phyloP scores from a whole-genome alignment of 257 asterid genomes.

The Solanum clarkiae region DNA sequence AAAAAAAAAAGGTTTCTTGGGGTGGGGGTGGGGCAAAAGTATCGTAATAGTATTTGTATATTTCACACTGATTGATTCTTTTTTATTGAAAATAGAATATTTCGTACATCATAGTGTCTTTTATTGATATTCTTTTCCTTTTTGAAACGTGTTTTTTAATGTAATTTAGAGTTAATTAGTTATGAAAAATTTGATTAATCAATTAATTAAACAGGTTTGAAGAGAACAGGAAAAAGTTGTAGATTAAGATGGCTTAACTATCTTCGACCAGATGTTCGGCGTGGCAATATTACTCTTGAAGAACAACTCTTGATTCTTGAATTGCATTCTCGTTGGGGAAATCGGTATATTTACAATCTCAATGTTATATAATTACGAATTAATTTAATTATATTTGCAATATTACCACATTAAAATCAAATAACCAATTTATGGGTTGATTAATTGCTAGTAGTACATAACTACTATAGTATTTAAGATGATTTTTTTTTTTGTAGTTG shows the following conservation, averaged over 20 bases:
- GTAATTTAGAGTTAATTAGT: not conserved
- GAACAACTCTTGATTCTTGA: slow-evolving; percentile 84
- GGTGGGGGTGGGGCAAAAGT: not conserved
- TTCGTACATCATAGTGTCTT: not conserved
- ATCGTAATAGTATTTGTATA: not conserved
- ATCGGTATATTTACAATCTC: slow-evolving; percentile 29
- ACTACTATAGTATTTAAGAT: not conserved
- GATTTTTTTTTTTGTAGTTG: slow-evolving; percentile 22
- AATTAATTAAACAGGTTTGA: slow-evolving; percentile 29
- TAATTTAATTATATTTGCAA: not conserved
- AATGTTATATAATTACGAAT: not conserved
- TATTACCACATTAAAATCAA: not conserved
- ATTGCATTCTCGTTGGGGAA: slow-evolving; percentile 93
- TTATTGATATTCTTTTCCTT: not conserved
- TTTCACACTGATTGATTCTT: not conserved
- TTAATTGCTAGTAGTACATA: not conserved
- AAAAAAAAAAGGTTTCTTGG: not conserved
- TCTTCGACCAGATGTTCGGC: slow-evolving; percentile 83
- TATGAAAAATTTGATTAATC: not conserved
- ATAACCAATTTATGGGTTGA: not conserved
- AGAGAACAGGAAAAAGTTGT: slow-evolving; percentile 86
- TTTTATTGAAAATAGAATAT: not conserved
- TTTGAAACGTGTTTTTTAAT: not conserved
- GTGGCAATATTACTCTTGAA: slow-evolving; percentile 77
- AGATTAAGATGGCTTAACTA: slow-evolving; percentile 67